Evolutionary conservation across 352 stramenopile genomes (phyloP).

Genomic region (Globisporangium okanoganense): DNA sequence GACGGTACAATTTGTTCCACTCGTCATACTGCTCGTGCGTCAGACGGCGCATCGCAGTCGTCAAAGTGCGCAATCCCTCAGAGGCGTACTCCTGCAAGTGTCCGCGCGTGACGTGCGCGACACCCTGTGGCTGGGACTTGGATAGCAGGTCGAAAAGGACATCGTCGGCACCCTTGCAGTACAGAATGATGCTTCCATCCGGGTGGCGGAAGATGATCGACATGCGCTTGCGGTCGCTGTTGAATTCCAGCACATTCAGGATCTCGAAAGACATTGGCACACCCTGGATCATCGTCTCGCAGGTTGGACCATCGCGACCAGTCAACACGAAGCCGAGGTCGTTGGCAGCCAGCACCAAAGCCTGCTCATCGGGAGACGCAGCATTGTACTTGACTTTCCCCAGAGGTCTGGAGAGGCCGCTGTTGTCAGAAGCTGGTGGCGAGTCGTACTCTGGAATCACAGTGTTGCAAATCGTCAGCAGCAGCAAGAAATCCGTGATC

Average conservation of each 20-base stretch:
- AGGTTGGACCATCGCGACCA: conserved; percentile 61
- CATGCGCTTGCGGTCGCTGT: conserved; percentile 98
- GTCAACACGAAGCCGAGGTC: conserved; percentile 74
- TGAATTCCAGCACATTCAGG: conserved; percentile 97
- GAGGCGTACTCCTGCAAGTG: conserved; percentile 84
- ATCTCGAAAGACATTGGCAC: conserved; percentile 85
- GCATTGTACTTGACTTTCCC: conserved; percentile 77
- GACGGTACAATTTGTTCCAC: conserved; percentile 66
- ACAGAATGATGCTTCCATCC: conserved; percentile 66
- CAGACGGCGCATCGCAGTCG: conserved; percentile 66
- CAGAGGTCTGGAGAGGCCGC: not conserved
- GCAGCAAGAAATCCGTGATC: conserved; percentile 81
- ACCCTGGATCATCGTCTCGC: conserved; percentile 65
- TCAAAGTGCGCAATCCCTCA: conserved; percentile 71
- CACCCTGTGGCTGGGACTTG: conserved; percentile 65
- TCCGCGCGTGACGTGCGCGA: conserved; percentile 72
- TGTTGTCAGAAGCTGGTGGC: conserved; percentile 21
- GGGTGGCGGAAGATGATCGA: conserved; percentile 92
- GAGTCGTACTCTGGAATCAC: conserved; percentile 74
- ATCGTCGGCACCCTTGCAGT: conserved; percentile 84
- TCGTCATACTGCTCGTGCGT: conserved; percentile 67
- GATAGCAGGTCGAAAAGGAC: conserved; percentile 73
- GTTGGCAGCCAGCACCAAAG: conserved; percentile 66
- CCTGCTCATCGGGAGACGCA: conserved; percentile 81
- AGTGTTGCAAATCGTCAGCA: conserved; percentile 87